Conservation (phyloP, 108 stramenopile genomes). For the Phaeodactylum tricornutum region DNA sequence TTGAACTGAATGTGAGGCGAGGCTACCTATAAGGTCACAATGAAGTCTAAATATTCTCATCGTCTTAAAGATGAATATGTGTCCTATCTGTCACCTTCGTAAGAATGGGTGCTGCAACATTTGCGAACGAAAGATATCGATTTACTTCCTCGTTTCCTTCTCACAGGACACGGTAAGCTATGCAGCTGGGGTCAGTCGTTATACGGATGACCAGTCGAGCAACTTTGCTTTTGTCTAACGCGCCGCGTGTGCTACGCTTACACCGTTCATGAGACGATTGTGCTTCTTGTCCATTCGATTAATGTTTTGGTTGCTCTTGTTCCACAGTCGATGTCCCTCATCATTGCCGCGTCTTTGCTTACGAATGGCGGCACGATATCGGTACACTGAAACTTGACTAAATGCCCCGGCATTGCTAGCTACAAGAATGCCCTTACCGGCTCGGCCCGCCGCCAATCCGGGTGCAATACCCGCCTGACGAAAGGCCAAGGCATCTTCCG, state of each 20-base stretch:
- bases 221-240: too few relatives aligned
- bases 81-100: too few relatives aligned
- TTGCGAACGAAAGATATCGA: too few relatives aligned
- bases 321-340: slow-evolving; percentile 37
- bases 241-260: slow-evolving; percentile 61
- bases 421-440: slow-evolving; percentile 59
- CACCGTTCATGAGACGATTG: slow-evolving; percentile 71
- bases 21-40: neutral
- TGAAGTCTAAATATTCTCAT: neutral
- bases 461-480: slow-evolving; percentile 11
- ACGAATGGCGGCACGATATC: slow-evolving; percentile 69
- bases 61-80: too few relatives aligned
- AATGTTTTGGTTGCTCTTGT: slow-evolving; percentile 45
- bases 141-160: too few relatives aligned
- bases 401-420: slow-evolving; percentile 23
- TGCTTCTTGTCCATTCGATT: slow-evolving; percentile 86
- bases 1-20: too few relatives aligned
- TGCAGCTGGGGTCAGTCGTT: too few relatives aligned
- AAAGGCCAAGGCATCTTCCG: slow-evolving; percentile 6
- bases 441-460: slow-evolving; percentile 24
- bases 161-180: too few relatives aligned
- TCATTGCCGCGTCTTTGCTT: slow-evolving; percentile 66
- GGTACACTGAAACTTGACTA: slow-evolving; percentile 74
- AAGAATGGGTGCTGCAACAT: too few relatives aligned
- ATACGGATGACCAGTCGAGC: too few relatives aligned